Evolutionary conservation across 1,284 basidiomycete genomes (phyloP).

Genomic region (Tilletiopsis washingtonensis): DNA sequence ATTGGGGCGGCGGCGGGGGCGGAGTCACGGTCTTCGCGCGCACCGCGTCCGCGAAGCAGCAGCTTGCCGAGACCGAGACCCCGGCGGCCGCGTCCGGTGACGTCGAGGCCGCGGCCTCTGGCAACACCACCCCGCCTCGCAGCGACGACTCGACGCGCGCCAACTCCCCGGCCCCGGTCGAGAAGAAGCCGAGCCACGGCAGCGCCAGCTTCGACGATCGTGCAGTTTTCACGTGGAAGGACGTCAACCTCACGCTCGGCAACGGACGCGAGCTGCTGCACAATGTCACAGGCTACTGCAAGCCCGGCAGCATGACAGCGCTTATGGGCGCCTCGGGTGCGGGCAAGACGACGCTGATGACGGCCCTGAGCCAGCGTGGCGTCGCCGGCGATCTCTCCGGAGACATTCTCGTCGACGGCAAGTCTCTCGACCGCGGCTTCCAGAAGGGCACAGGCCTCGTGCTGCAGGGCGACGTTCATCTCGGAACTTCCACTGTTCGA

Average conservation of each 20-base stretch:
- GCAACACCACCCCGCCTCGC: neutral
- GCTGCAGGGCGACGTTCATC: constrained; percentile 27
- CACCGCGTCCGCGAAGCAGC: constrained; percentile 11
- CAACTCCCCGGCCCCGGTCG: neutral
- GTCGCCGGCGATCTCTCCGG: constrained; percentile 9
- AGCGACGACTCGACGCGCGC: constrained; percentile 7
- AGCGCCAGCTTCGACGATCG: constrained; percentile 5
- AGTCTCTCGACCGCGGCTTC: constrained; percentile 12
- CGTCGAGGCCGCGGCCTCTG: neutral
- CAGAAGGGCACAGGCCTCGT: constrained; percentile 14
- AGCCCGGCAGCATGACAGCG: constrained; percentile 13
- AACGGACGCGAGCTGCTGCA: constrained; percentile 16
- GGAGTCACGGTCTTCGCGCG: constrained; percentile 14
- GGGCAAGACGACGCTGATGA: constrained; percentile 18
- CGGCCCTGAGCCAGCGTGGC: constrained; percentile 11
- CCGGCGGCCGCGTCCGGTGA: constrained; percentile 5
- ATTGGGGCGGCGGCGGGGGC: constrained; percentile 8
- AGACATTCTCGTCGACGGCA: constrained; percentile 14
- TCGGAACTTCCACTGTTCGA: constrained; percentile 29
- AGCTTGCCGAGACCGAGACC: neutral
- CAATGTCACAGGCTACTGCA: constrained; percentile 13
- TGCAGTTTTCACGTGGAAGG: constrained; percentile 16
- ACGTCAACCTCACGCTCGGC: constrained; percentile 11
- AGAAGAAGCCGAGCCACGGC: neutral
- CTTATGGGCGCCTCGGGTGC: constrained; percentile 14